Evolutionary conservation across 163 green algal species (phyloP).

Genomic region (Chlamydomonas reinhardtii): DNA sequence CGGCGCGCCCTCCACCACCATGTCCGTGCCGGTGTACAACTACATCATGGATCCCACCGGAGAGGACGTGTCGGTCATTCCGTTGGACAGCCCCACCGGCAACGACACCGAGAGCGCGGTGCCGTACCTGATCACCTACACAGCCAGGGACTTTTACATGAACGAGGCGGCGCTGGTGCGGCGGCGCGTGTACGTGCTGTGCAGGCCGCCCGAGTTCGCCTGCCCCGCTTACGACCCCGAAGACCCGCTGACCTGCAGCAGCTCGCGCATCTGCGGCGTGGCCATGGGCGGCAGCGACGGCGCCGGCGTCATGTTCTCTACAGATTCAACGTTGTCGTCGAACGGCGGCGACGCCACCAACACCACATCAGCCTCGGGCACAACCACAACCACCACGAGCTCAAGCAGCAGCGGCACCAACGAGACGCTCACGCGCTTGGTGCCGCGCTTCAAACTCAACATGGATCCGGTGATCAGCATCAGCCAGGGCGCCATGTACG

Average conservation of each 20-base stretch:
- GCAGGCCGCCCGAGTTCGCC: background rate
- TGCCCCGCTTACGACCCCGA: background rate
- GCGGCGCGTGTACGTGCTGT: conserved; percentile 36
- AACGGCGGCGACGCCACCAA: background rate
- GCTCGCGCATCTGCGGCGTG: background rate
- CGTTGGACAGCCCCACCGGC: background rate
- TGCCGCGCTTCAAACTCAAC: conserved; percentile 17
- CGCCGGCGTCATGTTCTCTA: background rate
- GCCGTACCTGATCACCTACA: conserved; percentile 34
- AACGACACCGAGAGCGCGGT: background rate
- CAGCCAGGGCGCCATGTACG: background rate
- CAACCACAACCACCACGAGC: background rate
- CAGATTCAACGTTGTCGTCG: background rate
- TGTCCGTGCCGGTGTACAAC: background rate
- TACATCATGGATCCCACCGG: background rate
- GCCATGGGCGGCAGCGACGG: background rate
- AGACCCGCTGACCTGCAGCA: background rate
- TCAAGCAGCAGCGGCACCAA: background rate
- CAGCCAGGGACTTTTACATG: background rate
- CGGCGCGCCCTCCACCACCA: background rate
- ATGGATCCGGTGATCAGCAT: background rate
- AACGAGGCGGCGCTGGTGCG: conserved; percentile 7
- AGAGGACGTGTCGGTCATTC: background rate
- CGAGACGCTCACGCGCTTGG: background rate
- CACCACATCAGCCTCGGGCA: background rate